Base-by-base conservation (phyloP, 257 asterid genomes). In the Apocynum venetum region DNA sequence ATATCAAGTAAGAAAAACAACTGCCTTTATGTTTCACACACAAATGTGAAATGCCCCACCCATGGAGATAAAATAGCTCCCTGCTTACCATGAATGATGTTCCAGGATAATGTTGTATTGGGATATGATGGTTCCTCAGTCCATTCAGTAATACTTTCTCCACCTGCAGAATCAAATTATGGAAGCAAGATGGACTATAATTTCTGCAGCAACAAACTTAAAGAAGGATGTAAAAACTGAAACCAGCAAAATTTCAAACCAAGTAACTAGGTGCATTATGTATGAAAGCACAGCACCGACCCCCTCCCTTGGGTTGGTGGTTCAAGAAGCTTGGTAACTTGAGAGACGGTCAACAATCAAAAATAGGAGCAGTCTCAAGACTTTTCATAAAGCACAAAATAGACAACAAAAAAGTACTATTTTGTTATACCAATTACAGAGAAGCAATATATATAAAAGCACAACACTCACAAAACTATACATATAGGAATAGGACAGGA, bases 81-180 rank as follows among this genome's bases (percentile, higher is more conserved):
- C 36, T 47, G 31, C 31, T 53, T 75, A 80, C 83, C 83, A 11
- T 69, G 76, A 57, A 80, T 74, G 55, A 47, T 74, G 13, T 80
- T 69, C 79, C 72, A 57, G 43, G 79, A 80, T 52, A 69, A 57
- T 6, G 78, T 68, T 60, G 70, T 57, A 75, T 68, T 68, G 43
- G 79, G 65, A 59, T 67, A 38, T 9, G 66, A 75, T 36, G 83
- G 83, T 59, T 80, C 79, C 36, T 47, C 73, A 60, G 75, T 60
- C 83, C 83, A 80, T 67, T 80, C 64, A 36, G 31, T 56, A 40
- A 80, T 73, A 69, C 79, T 68, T 69, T 48, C 71, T 40, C 59
- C 71, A 57, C 83, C 83, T 80, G 73, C 72, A 55, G 10, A 20
- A 75, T 48, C 63, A 74, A 41, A 48, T 40, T 8, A 57, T 2